A percentile compares a stretch with the other conserved stretches of the same genome.
These are phyloP conservation scores for Dactylis glomerata DNA, from an alignment of 176 grass and related monocot genomes.

Conservation along the genomic window DNA sequence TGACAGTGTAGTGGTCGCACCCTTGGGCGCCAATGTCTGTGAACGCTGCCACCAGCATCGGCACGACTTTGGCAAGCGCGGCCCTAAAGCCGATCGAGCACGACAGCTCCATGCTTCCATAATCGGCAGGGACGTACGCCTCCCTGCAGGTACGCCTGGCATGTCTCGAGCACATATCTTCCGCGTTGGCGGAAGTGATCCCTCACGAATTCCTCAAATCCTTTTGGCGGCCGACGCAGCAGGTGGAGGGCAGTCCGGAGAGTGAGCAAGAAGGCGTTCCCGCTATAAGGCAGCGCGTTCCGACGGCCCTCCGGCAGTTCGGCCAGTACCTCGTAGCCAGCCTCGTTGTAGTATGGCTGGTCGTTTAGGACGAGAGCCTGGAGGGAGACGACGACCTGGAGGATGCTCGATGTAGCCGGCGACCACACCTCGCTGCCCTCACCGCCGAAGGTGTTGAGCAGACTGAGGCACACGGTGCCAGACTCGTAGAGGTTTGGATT, in stretches of 20 bases:
- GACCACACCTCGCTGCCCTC: background rate
- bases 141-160: background rate
- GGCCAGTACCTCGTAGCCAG: background rate
- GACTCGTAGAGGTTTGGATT: background rate
- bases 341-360: constrained; percentile 17
- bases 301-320: background rate
- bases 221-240: background rate
- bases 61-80: background rate
- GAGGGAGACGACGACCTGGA: constrained; percentile 23
- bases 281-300: background rate
- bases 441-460: background rate
- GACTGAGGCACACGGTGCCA: background rate
- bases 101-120: background rate
- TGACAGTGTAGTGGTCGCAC: too few relatives aligned
- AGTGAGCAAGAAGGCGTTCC: background rate
- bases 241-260: background rate
- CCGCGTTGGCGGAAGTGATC: background rate
- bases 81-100: background rate
- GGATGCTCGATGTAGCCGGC: background rate
- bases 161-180: background rate
- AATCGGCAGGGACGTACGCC: background rate
- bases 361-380: background rate
- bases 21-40: background rate
- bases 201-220: background rate
- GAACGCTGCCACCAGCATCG: background rate